Percentiles rank a stretch among this genome's conserved stretches.
Evolutionary conservation across 257 asterid species (phyloP).

Genomic region (Mitragyna speciosa): DNA sequence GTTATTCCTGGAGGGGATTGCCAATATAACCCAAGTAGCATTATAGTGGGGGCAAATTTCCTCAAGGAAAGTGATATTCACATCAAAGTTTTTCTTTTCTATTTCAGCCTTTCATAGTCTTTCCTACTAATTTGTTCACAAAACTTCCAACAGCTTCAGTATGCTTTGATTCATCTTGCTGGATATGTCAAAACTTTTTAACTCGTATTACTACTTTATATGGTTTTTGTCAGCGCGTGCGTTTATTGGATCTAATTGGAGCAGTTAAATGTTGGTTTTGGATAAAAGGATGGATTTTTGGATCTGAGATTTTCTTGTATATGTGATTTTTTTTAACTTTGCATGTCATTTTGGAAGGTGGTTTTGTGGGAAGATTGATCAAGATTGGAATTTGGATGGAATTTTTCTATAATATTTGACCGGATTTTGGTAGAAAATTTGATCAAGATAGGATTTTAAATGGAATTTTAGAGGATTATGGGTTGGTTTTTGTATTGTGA

Average conservation of each 20-base stretch:
- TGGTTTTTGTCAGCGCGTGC: neutral
- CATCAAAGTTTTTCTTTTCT: too few species aligned
- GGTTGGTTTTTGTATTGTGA: too few species aligned
- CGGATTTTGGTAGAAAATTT: neutral
- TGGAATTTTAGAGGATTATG: too few species aligned
- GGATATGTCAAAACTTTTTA: slow-evolving; percentile 49
- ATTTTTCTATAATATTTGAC: neutral
- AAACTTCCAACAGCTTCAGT: too few species aligned
- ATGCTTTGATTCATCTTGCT: slow-evolving; percentile 67
- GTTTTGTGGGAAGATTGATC: neutral
- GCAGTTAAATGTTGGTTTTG: neutral
- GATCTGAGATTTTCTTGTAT: neutral
- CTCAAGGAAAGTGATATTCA: too few species aligned
- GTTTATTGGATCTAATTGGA: too few species aligned
- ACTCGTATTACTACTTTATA: neutral
- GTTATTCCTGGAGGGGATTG: too few species aligned
- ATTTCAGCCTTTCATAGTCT: too few species aligned
- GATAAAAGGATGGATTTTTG: neutral
- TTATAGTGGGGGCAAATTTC: too few species aligned
- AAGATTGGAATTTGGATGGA: neutral
- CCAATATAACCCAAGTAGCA: too few species aligned
- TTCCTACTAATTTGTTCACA: too few species aligned
- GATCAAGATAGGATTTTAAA: too few species aligned
- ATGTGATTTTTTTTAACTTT: neutral
- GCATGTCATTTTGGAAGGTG: neutral